Base-by-base conservation (phyloP, 306 rosid species). In the Pueraria montana region DNA sequence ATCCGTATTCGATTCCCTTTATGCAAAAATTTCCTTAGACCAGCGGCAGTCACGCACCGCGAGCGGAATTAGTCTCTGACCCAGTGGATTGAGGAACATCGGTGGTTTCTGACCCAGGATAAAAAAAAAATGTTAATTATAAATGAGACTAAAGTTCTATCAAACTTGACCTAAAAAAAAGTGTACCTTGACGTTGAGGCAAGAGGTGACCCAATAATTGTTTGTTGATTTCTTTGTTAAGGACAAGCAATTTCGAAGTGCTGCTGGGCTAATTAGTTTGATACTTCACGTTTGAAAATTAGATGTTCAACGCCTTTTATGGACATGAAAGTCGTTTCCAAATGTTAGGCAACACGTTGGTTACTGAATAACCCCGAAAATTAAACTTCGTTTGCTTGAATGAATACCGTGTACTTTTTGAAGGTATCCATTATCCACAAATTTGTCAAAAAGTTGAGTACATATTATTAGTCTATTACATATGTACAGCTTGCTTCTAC, bases 371-470 rank as follows among this genome's bases (percentile, higher is more conserved):
- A 68, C 74, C 49, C 67, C 9, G 16, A 70, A 72, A 62, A 66
- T 73, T 87, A 48, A 80, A 80, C 76, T 42, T 59, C 11, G 8
- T 62, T 76, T 52, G 23, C 30, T 73, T 9, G 7, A 74, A 68
- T 9, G 7, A 74, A 68, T 18, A 32, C 32, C 42, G 78, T 66
- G 65, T 59, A 36, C 74, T 77, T 52, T 63, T 24, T 2, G 62
- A 72, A 72, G 78, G 58, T 36, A 78, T 74, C 80, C 21, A 76
- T 34, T n/a, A n/a, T n/a, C n/a, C n/a, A n/a, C 74, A 38, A 45
- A 55, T 8, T 69, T 64, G 87, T 87, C 87, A 87, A 80, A 84
- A 84, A 45, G 76, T 50, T 50, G 48, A 69, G 64, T 77, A 21
- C 69, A n/a, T 75, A 70, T 12, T 30, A 72, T 56, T 30, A 2